Evolutionary conservation across 176 grass and related monocot species (phyloP), one percentile per base, ranked within the genome.

Genomic region (Aegilops longissima): DNA sequence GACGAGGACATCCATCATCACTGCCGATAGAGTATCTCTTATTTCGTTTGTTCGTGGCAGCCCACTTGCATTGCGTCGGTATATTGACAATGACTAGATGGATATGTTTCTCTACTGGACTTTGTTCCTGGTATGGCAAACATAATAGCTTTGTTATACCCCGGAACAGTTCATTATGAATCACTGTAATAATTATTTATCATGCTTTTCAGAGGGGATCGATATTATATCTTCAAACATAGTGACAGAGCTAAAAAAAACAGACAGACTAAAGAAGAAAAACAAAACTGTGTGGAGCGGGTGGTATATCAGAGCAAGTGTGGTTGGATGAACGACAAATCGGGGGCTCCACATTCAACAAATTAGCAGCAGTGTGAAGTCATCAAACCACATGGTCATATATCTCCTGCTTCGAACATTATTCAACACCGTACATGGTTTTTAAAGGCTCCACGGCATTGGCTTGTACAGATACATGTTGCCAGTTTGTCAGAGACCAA

Each of bases 11-110:
- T 59, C 54, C 18, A 58, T 58, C 29, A 66, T 34, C 35, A 36
- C 23, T 70, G 14, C 3, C 10, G 42, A 38, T 30, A 64, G 12
- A 58, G 31, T 61, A 58, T 40, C 18, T 80, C 18, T 80, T 65
- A 49, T 54, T 44, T 18, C 24, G 45, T 54, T 27, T 75, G 68
- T 77, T 82, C 68, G 77, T 84, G 76, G 76, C 10, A 49, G 2
- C 39, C 66, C 89, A 80, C 76, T 84, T 67, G 34, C 54, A 73
- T 47, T 44, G 44, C 11, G 23, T 64, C 27, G 25, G 2, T 47
- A 76, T 52, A 10, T 52, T 52, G 73, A 76, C 25, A 52, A 52
- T 52, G 8, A 31, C 8, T 52, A 5, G 8, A 77, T 56, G 73
- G 14, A 77, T 33, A 56, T 77, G 9, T 33, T 77, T 33, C 27